Conservation (phyloP, 1,284 basidiomycete species). For the Irpex sp. region DNA sequence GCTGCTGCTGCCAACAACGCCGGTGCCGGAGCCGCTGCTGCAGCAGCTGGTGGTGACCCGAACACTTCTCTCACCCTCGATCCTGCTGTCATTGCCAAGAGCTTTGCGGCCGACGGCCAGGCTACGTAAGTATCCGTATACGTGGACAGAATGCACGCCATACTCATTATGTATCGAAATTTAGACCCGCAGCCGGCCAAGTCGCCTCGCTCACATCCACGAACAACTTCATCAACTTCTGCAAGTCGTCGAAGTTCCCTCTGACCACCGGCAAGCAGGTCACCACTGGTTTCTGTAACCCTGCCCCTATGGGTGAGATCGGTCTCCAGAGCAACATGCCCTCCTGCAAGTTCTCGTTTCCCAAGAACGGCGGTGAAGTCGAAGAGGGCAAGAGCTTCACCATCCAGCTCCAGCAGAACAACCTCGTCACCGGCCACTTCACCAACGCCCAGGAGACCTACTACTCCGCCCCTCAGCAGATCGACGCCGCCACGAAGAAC, state of each 20-base stretch:
- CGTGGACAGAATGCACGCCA: background rate
- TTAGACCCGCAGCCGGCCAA: constrained; percentile 37
- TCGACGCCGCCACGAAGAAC: constrained; percentile 47
- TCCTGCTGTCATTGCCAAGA: constrained; percentile 23
- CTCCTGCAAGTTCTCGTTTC: constrained; percentile 53
- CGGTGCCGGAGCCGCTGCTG: constrained; percentile 1
- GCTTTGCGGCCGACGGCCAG: constrained; percentile 36
- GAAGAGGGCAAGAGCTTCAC: constrained; percentile 52
- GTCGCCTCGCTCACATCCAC: constrained; percentile 39
- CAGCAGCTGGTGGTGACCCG: constrained; percentile 16
- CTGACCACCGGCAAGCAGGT: constrained; percentile 44
- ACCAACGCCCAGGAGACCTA: constrained; percentile 58
- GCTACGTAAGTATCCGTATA: constrained; percentile 20
- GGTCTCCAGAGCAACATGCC: constrained; percentile 55
- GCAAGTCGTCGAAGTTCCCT: constrained; percentile 30
- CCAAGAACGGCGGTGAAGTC: constrained; percentile 51
- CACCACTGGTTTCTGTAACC: constrained; percentile 58
- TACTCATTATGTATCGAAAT: background rate
- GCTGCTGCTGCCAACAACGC: background rate
- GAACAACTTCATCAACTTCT: constrained; percentile 59
- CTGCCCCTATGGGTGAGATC: constrained; percentile 60
- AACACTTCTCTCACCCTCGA: constrained; percentile 29
- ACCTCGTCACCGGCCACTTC: constrained; percentile 60
- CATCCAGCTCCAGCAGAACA: constrained; percentile 51
- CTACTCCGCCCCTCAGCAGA: constrained; percentile 61